Percentiles rank a stretch among this genome's conserved stretches.
These are phyloP conservation scores for Penicillium polonicum DNA, from an alignment of 2,329 filamentous ascomycete genomes.

Conservation along the genomic window DNA sequence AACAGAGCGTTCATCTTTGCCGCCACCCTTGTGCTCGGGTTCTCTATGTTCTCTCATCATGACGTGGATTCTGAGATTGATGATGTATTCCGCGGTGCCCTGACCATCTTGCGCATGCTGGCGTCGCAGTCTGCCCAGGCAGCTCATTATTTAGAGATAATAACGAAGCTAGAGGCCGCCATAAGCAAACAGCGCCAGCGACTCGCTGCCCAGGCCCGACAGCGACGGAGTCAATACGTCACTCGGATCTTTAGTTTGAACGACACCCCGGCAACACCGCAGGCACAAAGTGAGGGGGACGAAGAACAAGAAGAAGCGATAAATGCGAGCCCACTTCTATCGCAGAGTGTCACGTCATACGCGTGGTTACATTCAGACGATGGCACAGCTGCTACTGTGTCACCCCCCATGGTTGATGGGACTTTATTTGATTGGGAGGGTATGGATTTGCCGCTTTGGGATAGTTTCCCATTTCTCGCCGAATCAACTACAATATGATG, in stretches of 20 bases:
- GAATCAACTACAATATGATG: conserved; percentile 21
- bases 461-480: conserved; percentile 36
- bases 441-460: conserved; percentile 37
- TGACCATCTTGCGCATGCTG: conserved; percentile 51
- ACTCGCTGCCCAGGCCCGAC: conserved; percentile 27
- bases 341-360: conserved; percentile 13
- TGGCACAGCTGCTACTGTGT: conserved; percentile 9
- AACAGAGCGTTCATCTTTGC: conserved; percentile 55
- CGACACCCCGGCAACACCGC: conserved; percentile 13
- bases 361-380: conserved; percentile 19
- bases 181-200: conserved; percentile 45
- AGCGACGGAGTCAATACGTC: conserved; percentile 36
- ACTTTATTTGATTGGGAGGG: conserved; percentile 33
- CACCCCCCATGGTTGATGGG: conserved; percentile 18
- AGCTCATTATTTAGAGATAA: conserved; percentile 57
- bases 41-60: conserved; percentile 55
- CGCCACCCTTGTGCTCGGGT: conserved; percentile 57
- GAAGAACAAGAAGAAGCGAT: not conserved
- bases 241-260: conserved; percentile 38
- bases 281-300: conserved; percentile 3
- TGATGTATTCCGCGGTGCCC: conserved; percentile 51
- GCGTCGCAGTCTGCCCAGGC: conserved; percentile 55
- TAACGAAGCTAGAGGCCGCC: conserved; percentile 49
- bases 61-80: conserved; percentile 42
- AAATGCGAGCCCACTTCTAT: conserved; percentile 1